Base-by-base conservation (phyloP, 176 grass and related monocot species). In the Cenchrus americanus region DNA sequence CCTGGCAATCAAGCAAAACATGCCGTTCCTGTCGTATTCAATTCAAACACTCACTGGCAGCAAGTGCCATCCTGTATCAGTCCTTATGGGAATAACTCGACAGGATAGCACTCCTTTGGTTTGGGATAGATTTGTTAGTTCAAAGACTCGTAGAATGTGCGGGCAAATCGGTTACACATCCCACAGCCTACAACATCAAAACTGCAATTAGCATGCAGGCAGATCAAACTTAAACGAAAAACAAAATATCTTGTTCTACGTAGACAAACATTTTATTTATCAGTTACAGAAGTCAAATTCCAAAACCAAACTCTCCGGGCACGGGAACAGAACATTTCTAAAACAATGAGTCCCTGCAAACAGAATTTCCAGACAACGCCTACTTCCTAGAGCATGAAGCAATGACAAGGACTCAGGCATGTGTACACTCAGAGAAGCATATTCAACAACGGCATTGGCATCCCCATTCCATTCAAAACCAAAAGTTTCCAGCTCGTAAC, bases 401-500 rank as follows among this genome's bases (percentile, higher is more conserved):
- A 3, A 26, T 15, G 0, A 41, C 13, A 30, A 44, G 41, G 63
- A n/a, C 17, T 41, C 10, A 21, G 42, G n/a, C 58, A n/a, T 1
- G 67, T 15, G 23, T 32, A 26, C 12, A 71, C 34, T 22, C n/a
- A 37, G 34, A 75, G 60, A 73, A 64, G 63, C 50, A 82, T 40
- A 50, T 62, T 80, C 76, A 86, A 85, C 76, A 40, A 80, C 77
- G 46, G 18, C 81, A 87, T 50, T 48, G 9, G 17, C 57, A 73
- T 81, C 27, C 57, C 58, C 46, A 30, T 54, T 54, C 58, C 14
- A 74, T 55, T 46, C 65, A 64, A 58, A 85, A 72, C 48, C 19
- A 62, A 60, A 72, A 23, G 6, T 43, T 43, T 71, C 27, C 73
- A 58, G 23, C 24, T 59, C 48, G 6, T 40, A 77, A 48, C 52